Evolutionary conservation across 208 protist genomes (phyloP), one percentile per base, ranked within the genome.

Genomic region (Trypanosoma conorhini): DNA sequence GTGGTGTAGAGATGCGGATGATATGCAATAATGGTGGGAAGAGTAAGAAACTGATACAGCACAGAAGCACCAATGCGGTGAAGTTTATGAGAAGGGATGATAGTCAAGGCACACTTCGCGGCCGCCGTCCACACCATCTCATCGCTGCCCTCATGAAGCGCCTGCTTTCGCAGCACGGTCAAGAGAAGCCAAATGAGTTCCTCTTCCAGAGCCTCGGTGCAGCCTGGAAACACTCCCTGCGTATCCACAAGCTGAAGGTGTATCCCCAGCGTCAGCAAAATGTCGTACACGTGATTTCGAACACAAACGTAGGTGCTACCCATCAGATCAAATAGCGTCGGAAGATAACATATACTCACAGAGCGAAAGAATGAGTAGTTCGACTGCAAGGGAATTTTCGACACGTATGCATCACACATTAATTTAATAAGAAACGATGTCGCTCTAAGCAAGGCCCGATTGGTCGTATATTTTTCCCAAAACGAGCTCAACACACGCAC

Each of bases 161-260:
- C 79, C 65, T 96, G 92, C 8, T 87, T 83, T 52, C 68, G 30
- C 28, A 91, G 69, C 7, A 96, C 68, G 51, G 70, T 76, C 35
- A 91, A 65, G 64, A 92, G 63, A 64, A 96, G 59, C 88, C 89
- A 96, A 22, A 90, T 60, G 51, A 96, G 65, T 70, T 96, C 89
- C 50, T 88, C 72, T 72, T 93, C 81, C 26, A 96, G 76, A 28
- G 87, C 88, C 68, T 85, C 79, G 0, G 88, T 88, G 73, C 81
- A 90, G 55, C 87, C 92, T 73, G 79, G 64, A 83, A 88, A 65
- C 38, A 54, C 54, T 21, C 80, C 83, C 4, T 80, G 62, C 3
- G 89, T 82, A 79, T 96, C 92, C 13, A 96, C 78, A n/a, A 96
- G 55, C 64, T 94, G 92, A 56, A 96, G 66, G 68, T 96, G 92